Percentiles rank a stretch among this genome's conserved stretches.
These are phyloP conservation scores for Coix lacrymajobi DNA, from an alignment of 176 grass and related monocot genomes.

Conservation along the genomic window DNA sequence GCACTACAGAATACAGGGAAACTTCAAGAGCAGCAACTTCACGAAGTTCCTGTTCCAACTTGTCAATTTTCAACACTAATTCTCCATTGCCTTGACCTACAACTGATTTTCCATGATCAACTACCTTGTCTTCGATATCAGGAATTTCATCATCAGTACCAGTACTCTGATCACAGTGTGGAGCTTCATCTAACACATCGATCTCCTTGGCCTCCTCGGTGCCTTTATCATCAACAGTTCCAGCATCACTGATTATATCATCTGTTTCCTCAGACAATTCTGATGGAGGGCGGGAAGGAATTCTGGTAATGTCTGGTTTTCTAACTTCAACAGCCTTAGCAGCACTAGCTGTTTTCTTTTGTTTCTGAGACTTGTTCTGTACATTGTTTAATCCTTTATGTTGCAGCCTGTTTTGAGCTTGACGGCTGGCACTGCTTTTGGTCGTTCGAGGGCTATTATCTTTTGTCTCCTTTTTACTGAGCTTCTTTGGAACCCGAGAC, in stretches of 20 bases:
- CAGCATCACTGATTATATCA: conserved; percentile 49
- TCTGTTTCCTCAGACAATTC: conserved; percentile 74
- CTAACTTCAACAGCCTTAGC: conserved; percentile 47
- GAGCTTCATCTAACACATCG: conserved; percentile 89
- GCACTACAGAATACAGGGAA: conserved; percentile 71
- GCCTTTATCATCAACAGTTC: conserved; percentile 53
- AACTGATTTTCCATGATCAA: conserved; percentile 51
- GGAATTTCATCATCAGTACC: conserved; percentile 88
- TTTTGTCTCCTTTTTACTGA: conserved; percentile 64
- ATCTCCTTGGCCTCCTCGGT: conserved; percentile 91
- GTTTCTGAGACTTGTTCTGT: conserved; percentile 63
- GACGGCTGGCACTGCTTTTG: conserved; percentile 47
- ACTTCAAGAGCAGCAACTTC: conserved; percentile 90
- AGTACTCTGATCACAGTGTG: conserved; percentile 83
- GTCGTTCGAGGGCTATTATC: conserved; percentile 43
- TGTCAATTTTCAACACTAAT: conserved; percentile 55
- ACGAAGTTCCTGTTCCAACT: conserved; percentile 81
- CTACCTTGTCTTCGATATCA: conserved; percentile 70
- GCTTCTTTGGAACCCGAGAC: conserved; percentile 65
- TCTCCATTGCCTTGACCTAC: conserved; percentile 43
- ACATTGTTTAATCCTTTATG: conserved; percentile 55
- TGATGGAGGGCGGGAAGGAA: conserved; percentile 50
- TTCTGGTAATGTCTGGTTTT: conserved; percentile 40
- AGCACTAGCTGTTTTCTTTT: conserved; percentile 35
- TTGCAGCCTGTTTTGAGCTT: conserved; percentile 58